Evolutionary conservation across 331 rosid species (phyloP).

Genomic region (Cydonia oblonga): DNA sequence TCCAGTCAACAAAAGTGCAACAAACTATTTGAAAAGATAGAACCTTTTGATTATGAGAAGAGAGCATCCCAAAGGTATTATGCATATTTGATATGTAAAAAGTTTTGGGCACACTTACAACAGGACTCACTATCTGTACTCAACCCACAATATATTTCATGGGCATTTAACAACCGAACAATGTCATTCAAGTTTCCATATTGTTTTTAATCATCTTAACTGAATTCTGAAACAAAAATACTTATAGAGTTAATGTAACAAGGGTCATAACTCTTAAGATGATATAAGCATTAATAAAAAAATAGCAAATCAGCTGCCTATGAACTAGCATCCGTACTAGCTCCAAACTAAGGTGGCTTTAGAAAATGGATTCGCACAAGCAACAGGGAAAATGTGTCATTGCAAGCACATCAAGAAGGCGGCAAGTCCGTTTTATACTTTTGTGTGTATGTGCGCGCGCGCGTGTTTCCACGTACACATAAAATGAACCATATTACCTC

Average conservation of each 20-base stretch:
- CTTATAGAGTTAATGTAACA: background rate
- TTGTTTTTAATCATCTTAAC: background rate
- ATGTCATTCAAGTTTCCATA: background rate
- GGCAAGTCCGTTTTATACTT: background rate
- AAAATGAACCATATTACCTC: constrained; percentile 35
- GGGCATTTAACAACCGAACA: background rate
- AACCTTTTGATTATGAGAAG: background rate
- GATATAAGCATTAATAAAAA: background rate
- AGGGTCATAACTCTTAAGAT: background rate
- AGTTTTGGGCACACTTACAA: background rate
- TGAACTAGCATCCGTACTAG: background rate
- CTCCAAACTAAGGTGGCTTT: background rate
- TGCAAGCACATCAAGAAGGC: background rate
- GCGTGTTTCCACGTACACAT: background rate
- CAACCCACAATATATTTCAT: background rate
- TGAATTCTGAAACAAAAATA: background rate
- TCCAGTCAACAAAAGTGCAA: background rate
- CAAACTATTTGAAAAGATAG: background rate
- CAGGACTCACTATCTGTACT: background rate
- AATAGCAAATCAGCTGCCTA: background rate
- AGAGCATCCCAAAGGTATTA: background rate
- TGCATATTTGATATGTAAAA: background rate
- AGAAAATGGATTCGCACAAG: background rate
- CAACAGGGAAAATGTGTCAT: background rate
- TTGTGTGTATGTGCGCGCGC: background rate